phyloP scores from a whole-genome alignment of 768 basidiomycete genomes.

The Boletus pseudo-olivaceus region DNA sequence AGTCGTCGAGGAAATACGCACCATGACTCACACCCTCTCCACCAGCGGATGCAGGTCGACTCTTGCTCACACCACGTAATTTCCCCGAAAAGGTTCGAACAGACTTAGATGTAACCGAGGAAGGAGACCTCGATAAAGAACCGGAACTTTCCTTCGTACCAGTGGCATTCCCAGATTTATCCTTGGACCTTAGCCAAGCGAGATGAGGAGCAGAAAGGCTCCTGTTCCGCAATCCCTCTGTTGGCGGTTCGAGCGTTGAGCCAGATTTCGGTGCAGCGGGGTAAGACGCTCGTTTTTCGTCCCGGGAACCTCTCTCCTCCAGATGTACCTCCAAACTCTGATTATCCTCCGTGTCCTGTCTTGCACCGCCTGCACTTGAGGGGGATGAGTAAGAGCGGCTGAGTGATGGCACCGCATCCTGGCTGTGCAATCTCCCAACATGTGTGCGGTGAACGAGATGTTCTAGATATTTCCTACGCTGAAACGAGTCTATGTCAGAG shows the following conservation, averaged over 20 bases:
- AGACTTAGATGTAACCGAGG: conserved; percentile 10
- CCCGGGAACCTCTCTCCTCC: conserved; percentile 7
- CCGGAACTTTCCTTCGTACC: conserved; percentile 9
- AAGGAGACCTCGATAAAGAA: conserved; percentile 11
- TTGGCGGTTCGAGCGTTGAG: conserved; percentile 11
- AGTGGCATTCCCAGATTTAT: conserved; percentile 11
- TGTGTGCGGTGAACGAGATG: conserved; percentile 68
- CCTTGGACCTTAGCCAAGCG: conserved; percentile 48
- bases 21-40: conserved; percentile 13
- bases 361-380: neutral
- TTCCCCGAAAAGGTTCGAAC: conserved; percentile 22
- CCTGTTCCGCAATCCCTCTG: conserved; percentile 36
- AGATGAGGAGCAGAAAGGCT: conserved; percentile 61
- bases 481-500: conserved; percentile 7
- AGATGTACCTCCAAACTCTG: neutral
- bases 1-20: conserved; percentile 5
- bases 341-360: neutral
- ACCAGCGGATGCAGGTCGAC: conserved; percentile 13
- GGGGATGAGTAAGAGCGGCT: conserved; percentile 32
- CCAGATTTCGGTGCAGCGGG: conserved; percentile 4
- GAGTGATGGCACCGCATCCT: conserved; percentile 61
- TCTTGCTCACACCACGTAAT: conserved; percentile 20
- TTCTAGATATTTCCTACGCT: conserved; percentile 77
- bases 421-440: conserved; percentile 69
- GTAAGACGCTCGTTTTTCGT: conserved; percentile 24